Percentiles rank a stretch among this genome's conserved stretches.
Conservation (phyloP, 371 early-diverging fungal species). For the Nosema muscidifuracis region DNA sequence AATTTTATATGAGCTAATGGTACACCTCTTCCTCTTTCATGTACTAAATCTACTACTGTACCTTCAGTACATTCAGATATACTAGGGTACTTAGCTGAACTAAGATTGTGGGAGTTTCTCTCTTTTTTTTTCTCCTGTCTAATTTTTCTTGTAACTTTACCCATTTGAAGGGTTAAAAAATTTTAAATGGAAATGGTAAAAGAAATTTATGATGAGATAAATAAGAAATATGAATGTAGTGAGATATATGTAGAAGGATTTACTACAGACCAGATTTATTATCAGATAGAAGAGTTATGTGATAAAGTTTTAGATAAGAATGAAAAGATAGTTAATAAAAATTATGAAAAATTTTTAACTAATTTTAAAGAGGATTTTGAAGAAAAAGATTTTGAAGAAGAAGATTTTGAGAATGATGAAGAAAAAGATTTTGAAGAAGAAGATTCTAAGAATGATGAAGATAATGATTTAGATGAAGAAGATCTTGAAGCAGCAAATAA, state of each 20-base stretch:
- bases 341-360: background rate
- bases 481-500: conserved; percentile 40
- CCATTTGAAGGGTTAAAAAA: conserved; percentile 52
- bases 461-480: conserved; percentile 37
- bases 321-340: conserved; percentile 26
- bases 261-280: conserved; percentile 55
- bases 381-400: conserved; percentile 13
- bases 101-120: conserved; percentile 44
- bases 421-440: background rate
- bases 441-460: conserved; percentile 21
- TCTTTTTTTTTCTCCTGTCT: conserved; percentile 55
- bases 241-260: conserved; percentile 28
- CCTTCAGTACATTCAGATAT: conserved; percentile 26
- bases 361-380: background rate
- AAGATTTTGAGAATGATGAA: background rate
- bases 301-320: conserved; percentile 22
- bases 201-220: conserved; percentile 26
- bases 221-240: conserved; percentile 28
- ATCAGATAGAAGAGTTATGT: conserved; percentile 48
- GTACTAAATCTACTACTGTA: conserved; percentile 88
- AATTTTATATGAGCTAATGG: conserved; percentile 68
- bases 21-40: conserved; percentile 99
- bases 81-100: conserved; percentile 67
- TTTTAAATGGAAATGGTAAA: conserved; percentile 16
- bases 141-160: conserved; percentile 62